Conservation (phyloP, 495 filamentous ascomycete species). For the Daldinia concentrica region DNA sequence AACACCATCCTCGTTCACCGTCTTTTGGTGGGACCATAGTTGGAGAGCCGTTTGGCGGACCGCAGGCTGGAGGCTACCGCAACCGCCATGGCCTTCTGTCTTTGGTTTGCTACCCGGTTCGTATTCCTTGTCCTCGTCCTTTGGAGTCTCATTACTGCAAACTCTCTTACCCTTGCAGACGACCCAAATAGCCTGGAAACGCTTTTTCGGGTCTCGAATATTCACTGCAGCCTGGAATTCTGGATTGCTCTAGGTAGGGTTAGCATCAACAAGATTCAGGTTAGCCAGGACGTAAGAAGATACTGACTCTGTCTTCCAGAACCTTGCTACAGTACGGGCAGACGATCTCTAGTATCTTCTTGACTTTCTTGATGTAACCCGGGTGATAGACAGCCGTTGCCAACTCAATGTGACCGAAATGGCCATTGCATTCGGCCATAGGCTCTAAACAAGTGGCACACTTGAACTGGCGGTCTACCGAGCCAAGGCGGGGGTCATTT, state of each 20-base stretch:
- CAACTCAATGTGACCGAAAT: constrained; percentile 98
- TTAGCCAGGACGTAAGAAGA: constrained; percentile 57
- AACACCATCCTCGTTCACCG: constrained; percentile 74
- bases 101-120: constrained; percentile 62
- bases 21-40: constrained; percentile 65
- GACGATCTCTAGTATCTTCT: constrained; percentile 96
- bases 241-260: constrained; percentile 78
- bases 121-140: constrained; percentile 65
- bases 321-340: constrained; percentile 99
- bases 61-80: constrained; percentile 87
- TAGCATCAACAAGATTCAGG: constrained; percentile 66
- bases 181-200: constrained; percentile 87
- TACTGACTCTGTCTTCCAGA: constrained; percentile 92
- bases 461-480: constrained; percentile 91
- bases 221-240: constrained; percentile 82
- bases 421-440: constrained; percentile 94
- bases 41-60: constrained; percentile 86
- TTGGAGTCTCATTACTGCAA: constrained; percentile 77
- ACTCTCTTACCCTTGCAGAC: constrained; percentile 85
- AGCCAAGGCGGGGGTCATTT: constrained; percentile 93
- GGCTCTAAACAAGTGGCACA: constrained; percentile 95
- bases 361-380: constrained; percentile 95
- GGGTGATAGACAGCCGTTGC: constrained; percentile 94
- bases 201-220: constrained; percentile 87
- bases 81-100: constrained; percentile 77